Evolutionary conservation across 2,329 filamentous ascomycete genomes (phyloP), one percentile per base, ranked within the genome.

Genomic region (Arthrocladium fulminans): DNA sequence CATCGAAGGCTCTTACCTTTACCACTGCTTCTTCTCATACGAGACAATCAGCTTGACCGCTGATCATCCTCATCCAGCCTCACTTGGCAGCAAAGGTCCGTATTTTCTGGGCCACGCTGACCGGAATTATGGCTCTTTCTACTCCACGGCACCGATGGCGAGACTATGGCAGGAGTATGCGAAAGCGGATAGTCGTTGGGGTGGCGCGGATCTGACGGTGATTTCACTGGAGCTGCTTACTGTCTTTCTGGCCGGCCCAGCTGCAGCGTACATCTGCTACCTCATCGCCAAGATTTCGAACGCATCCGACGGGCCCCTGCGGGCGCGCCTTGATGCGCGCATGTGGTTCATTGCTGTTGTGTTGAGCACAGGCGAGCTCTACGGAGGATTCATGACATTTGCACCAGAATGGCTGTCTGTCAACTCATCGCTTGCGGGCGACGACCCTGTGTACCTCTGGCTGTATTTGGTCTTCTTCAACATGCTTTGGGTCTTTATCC

Each of bases 1-100:
- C 64, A 84, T 97, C 64, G 90, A 97, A 70, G 89, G 88, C 47
- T 84, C 81, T 60, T 97, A 88, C 67, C 80, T 96, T 20, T 96
- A 88, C 74, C 87, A 94, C 70, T 94, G 87, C 72, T 94, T 97
- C 76, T 90, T 88, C 75, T 75, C 75, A 57, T 80, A 72, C 59
- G 67, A 67, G 41, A 60, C 65, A 17, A 63, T 77, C 32, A 60
- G 59, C n/a, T 47, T 58, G 12, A 49, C 51, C 25, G 45, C 35
- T 20, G 58, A 63, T 45, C 56, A 56, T 32, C 56, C 61, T 13
- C 55, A 60, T 47, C 57, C 59, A 9, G 59, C 60, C 38, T 48
- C 51, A 19, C 38, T 52, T 34, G 48, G 51, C 19, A 3, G 25
- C 12, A 42, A 39, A 40, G 51, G 29, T 22, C 67, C 67, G 19